Evolutionary conservation across 2,329 filamentous ascomycete genomes (phyloP).

Genomic region (Meredithiella fracta): DNA sequence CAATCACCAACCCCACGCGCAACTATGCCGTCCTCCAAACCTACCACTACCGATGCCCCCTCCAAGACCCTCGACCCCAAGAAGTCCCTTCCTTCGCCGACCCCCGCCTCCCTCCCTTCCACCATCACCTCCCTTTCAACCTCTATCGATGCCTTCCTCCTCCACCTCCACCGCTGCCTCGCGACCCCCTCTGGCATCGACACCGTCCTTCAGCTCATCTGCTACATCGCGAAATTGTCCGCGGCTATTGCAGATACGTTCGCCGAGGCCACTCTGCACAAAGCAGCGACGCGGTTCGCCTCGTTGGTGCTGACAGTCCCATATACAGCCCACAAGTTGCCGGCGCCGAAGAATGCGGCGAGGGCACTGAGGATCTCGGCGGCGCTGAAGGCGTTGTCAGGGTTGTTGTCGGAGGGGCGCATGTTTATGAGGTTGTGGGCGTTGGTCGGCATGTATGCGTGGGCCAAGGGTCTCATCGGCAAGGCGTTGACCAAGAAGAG

Average conservation of each 20-base stretch:
- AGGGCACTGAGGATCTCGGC: conserved; percentile 12
- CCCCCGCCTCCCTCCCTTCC: conserved; percentile 15
- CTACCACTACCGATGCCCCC: background rate
- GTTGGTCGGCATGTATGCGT: conserved; percentile 55
- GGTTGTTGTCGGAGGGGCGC: conserved; percentile 51
- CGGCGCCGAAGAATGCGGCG: conserved; percentile 20
- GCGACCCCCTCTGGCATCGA: conserved; percentile 54
- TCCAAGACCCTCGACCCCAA: conserved; percentile 5
- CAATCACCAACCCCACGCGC: background rate
- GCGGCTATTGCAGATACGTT: conserved; percentile 34
- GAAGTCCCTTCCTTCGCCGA: background rate
- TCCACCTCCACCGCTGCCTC: conserved; percentile 44
- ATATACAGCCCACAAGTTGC: conserved; percentile 27
- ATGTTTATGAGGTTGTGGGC: conserved; percentile 65
- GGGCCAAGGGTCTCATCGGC: conserved; percentile 36
- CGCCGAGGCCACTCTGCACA: conserved; percentile 40
- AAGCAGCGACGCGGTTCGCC: conserved; percentile 34
- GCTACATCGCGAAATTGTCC: conserved; percentile 47
- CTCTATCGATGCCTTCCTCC: conserved; percentile 35
- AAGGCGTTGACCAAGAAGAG: conserved; percentile 14
- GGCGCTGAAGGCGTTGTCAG: conserved; percentile 44
- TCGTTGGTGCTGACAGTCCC: conserved; percentile 36
- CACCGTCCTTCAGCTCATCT: conserved; percentile 48
- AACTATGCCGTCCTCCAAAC: background rate
- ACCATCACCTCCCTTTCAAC: conserved; percentile 20